A percentile compares a stretch with the other conserved stretches of the same genome.
These are phyloP conservation scores for Exophiala lecanii-corni DNA, from an alignment of 2,329 filamentous ascomycete genomes.

Conservation along the genomic window DNA sequence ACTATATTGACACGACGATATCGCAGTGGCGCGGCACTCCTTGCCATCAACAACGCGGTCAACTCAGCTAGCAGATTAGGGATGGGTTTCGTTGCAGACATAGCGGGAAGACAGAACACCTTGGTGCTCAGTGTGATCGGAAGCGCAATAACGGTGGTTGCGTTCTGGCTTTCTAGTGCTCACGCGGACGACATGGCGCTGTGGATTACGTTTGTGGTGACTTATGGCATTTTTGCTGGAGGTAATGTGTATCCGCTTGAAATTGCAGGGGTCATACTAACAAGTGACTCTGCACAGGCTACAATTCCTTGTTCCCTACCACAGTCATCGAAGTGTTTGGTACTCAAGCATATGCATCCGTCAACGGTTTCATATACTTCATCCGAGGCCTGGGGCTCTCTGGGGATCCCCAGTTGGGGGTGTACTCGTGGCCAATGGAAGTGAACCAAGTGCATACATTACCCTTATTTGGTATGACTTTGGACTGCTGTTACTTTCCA, in stretches of 20 bases:
- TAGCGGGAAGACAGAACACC: constrained; percentile 37
- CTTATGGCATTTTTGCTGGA: constrained; percentile 36
- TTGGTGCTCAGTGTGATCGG: constrained; percentile 32
- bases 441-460: constrained; percentile 22
- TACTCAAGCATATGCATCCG: constrained; percentile 34
- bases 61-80: constrained; percentile 37
- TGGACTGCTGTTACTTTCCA: constrained; percentile 24
- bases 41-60: constrained; percentile 38
- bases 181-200: constrained; percentile 25
- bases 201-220: constrained; percentile 29
- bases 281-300: too few relatives aligned
- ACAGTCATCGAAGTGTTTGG: constrained; percentile 38
- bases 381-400: constrained; percentile 35
- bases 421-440: constrained; percentile 24
- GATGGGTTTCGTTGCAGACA: constrained; percentile 37
- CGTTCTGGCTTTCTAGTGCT: constrained; percentile 28
- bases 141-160: constrained; percentile 29
- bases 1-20: neutral
- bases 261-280: too few relatives aligned
- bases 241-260: too few relatives aligned
- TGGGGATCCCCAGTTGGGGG: constrained; percentile 37
- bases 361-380: constrained; percentile 38
- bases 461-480: constrained; percentile 28
- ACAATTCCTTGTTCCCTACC: constrained; percentile 39
- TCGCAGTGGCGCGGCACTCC: constrained; percentile 35